A percentile compares a stretch with the other conserved stretches of the same genome.
These are phyloP conservation scores for Diversispora eburnea DNA, from an alignment of 192 early-diverging fungal genomes.

Conservation along the genomic window DNA sequence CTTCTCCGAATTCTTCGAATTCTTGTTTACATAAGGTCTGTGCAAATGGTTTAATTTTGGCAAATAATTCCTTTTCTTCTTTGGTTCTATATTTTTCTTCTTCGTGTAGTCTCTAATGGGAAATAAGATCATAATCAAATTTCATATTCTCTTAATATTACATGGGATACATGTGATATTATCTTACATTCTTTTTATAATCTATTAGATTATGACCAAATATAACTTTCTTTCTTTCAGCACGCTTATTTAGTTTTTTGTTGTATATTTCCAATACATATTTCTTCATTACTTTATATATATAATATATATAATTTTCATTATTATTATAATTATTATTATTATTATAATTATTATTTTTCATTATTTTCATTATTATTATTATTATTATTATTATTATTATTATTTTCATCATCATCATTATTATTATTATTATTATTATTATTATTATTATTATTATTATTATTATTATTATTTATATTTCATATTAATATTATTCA, in stretches of 20 bases:
- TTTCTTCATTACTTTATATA: slow-evolving; percentile 83
- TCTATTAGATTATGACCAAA: slow-evolving; percentile 88
- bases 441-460: too few relatives aligned
- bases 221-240: slow-evolving; percentile 82
- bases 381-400: too few relatives aligned
- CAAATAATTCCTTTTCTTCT: slow-evolving; percentile 85
- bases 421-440: too few relatives aligned
- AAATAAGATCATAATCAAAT: neutral
- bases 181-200: slow-evolving; percentile 63
- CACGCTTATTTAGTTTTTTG: slow-evolving; percentile 71
- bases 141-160: neutral
- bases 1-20: slow-evolving; percentile 14
- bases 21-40: slow-evolving; percentile 66
- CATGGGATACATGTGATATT: neutral
- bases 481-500: too few relatives aligned
- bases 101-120: slow-evolving; percentile 46
- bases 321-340: too few relatives aligned
- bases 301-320: neutral
- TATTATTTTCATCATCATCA: too few relatives aligned
- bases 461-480: too few relatives aligned
- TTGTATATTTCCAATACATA: slow-evolving; percentile 95
- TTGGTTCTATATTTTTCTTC: slow-evolving; percentile 78
- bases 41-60: slow-evolving; percentile 80
- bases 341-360: too few relatives aligned
- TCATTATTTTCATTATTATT: too few relatives aligned